Evolutionary conservation across 2,329 filamentous ascomycete genomes (phyloP).

Genomic region (Alternaria brassicae): DNA sequence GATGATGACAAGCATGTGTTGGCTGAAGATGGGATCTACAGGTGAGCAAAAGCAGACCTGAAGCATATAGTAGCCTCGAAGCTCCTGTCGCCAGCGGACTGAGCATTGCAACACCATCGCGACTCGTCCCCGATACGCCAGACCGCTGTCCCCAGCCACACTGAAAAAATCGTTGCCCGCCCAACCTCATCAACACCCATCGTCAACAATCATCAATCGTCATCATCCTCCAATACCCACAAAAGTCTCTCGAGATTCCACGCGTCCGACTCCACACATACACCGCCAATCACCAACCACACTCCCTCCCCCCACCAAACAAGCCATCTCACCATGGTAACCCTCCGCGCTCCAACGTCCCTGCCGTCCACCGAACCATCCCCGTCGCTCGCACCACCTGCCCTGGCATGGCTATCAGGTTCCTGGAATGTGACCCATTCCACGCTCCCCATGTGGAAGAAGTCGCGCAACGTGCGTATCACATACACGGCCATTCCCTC

Average conservation of each 20-base stretch:
- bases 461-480: constrained; percentile 80
- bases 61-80: not conserved
- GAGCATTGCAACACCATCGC: not conserved
- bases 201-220: not conserved
- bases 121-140: not conserved
- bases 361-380: constrained; percentile 23
- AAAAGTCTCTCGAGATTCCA: constrained; percentile 11
- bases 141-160: not conserved
- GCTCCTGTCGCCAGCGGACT: not conserved
- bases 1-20: not conserved
- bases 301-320: not conserved
- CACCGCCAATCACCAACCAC: constrained; percentile 1
- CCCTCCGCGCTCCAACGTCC: constrained; percentile 39
- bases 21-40: not conserved
- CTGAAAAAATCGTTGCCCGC: constrained; percentile 5
- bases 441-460: constrained; percentile 72
- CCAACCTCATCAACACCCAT: constrained; percentile 7
- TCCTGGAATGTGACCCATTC: constrained; percentile 51
- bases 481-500: constrained; percentile 65
- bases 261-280: constrained; percentile 8
- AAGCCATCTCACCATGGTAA: constrained; percentile 20
- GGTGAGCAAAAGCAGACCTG: not conserved
- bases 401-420: constrained; percentile 47
- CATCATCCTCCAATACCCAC: constrained; percentile 9
- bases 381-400: constrained; percentile 38